phyloP scores from a whole-genome alignment of 345 rosid genomes.

The Limnanthes douglasii region DNA sequence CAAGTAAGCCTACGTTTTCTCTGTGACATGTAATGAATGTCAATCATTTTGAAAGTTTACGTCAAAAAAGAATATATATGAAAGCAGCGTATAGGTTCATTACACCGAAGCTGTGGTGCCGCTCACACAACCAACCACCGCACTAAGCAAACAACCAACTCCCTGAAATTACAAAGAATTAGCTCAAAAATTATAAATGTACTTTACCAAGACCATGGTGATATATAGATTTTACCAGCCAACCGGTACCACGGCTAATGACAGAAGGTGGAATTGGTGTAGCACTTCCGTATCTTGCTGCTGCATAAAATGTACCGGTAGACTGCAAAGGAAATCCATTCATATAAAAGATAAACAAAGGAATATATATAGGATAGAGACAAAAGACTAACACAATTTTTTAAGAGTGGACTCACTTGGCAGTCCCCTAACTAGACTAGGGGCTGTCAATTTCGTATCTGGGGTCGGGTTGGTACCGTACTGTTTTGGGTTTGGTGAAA shows the following conservation, averaged over 20 bases:
- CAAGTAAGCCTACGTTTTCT: conserved; percentile 65
- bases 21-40: conserved; percentile 8
- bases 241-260: conserved; percentile 51
- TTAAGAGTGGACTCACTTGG: too few relatives aligned
- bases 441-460: too few relatives aligned
- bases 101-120: conserved; percentile 65
- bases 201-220: not conserved
- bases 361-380: too few relatives aligned
- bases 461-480: too few relatives aligned
- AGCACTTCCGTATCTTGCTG: conserved; percentile 64
- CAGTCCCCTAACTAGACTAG: too few relatives aligned
- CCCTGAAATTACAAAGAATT: conserved; percentile 27
- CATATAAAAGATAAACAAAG: too few relatives aligned
- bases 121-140: conserved; percentile 32
- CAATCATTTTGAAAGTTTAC: not conserved
- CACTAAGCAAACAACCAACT: conserved; percentile 39
- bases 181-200: not conserved
- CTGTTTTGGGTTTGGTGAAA: too few relatives aligned
- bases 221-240: conserved; percentile 29
- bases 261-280: conserved; percentile 59
- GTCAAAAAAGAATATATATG: conserved; percentile 3
- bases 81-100: conserved; percentile 10
- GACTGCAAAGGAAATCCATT: conserved; percentile 37
- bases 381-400: not conserved
- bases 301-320: conserved; percentile 45